Percentiles rank a stretch among this genome's conserved stretches.
Evolutionary conservation across 2,329 filamentous ascomycete genomes (phyloP).

Genomic region (Cryphonectria parasitica): DNA sequence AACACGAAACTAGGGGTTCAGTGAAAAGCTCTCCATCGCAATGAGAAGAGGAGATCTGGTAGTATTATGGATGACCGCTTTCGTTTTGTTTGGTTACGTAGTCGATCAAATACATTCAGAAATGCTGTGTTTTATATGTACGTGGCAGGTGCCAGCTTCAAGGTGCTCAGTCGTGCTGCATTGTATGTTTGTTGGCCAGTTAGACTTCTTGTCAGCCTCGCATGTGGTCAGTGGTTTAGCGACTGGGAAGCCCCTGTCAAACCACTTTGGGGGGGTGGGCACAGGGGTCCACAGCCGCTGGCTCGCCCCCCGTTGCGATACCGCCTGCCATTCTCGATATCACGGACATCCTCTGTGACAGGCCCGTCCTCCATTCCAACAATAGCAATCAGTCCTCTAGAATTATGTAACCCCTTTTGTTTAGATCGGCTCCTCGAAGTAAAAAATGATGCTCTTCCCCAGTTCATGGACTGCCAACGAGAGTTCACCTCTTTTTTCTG

Average conservation of each 20-base stretch:
- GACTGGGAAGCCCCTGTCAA: constrained; percentile 18
- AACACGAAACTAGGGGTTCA: constrained; percentile 17
- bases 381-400: background rate
- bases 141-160: constrained; percentile 2
- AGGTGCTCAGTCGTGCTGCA: background rate
- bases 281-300: constrained; percentile 1
- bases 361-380: background rate
- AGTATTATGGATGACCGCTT: background rate
- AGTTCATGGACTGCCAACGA: background rate
- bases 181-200: background rate
- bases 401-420: background rate
- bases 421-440: background rate
- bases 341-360: background rate
- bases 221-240: constrained; percentile 18
- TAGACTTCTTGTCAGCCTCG: constrained; percentile 27
- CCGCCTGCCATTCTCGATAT: background rate
- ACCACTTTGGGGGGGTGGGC: constrained; percentile 10
- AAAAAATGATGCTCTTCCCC: background rate
- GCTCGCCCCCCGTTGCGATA: background rate
- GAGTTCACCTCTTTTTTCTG: constrained; percentile 44
- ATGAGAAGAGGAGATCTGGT: background rate
- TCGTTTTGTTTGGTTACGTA: background rate
- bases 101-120: background rate
- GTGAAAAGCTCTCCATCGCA: constrained; percentile 27
- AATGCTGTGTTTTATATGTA: background rate